phyloP scores from a whole-genome alignment of 2,329 filamentous ascomycete species.

The Myriosclerotinia curreyana region DNA sequence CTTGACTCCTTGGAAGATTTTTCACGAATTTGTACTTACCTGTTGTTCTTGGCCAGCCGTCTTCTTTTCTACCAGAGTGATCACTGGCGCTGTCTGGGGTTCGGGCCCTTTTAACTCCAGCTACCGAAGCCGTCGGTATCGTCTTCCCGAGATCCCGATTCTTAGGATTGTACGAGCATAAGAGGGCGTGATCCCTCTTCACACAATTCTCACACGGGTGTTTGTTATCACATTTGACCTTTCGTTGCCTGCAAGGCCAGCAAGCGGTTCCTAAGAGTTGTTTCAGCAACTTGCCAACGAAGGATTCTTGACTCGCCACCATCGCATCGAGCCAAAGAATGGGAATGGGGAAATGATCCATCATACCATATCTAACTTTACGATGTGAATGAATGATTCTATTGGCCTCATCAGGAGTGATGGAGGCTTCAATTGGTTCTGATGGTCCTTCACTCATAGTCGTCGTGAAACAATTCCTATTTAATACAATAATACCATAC shows the following conservation, averaged over 20 bases:
- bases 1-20: background rate
- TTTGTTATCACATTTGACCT: constrained; percentile 68
- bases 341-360: constrained; percentile 14
- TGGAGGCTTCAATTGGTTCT: constrained; percentile 29
- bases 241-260: constrained; percentile 65
- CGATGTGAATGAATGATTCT: constrained; percentile 68
- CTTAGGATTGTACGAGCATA: constrained; percentile 67
- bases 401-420: constrained; percentile 57
- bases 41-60: constrained; percentile 38
- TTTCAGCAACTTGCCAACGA: constrained; percentile 22
- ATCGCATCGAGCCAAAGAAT: constrained; percentile 15
- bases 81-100: constrained; percentile 38
- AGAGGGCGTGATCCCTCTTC: constrained; percentile 61
- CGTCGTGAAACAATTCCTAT: constrained; percentile 17
- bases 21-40: constrained; percentile 29
- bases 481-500: too few species aligned
- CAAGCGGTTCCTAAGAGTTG: constrained; percentile 42
- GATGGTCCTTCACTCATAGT: constrained; percentile 30
- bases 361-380: constrained; percentile 65
- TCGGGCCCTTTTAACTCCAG: constrained; percentile 33
- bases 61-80: constrained; percentile 33
- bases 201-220: constrained; percentile 67
- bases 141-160: constrained; percentile 37
- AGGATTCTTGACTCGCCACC: constrained; percentile 9
- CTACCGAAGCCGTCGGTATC: constrained; percentile 24